Evolutionary conservation across 345 rosid species (phyloP).

Genomic region (Eucalyptus curtisii): DNA sequence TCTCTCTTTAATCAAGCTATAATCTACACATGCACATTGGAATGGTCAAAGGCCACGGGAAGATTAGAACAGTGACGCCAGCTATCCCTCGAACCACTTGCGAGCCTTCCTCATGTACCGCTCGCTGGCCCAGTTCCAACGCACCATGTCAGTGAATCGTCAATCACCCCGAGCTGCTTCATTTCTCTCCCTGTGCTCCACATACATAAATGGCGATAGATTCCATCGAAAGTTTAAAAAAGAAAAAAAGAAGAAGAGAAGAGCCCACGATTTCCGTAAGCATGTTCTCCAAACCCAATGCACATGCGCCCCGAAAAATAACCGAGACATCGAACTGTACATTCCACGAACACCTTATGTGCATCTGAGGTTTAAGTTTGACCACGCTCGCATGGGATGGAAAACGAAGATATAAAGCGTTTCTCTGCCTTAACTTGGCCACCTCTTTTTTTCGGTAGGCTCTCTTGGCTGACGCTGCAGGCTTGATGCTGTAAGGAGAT

Average conservation of each 20-base stretch:
- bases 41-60: neutral
- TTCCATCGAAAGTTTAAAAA: neutral
- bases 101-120: neutral
- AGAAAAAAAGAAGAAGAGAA: rapidly evolving
- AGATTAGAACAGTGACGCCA: neutral
- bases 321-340: neutral
- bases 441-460: neutral
- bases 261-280: neutral
- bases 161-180: neutral
- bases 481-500: neutral
- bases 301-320: neutral
- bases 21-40: neutral
- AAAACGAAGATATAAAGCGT: neutral
- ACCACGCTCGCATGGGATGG: neutral
- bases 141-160: neutral
- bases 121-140: neutral
- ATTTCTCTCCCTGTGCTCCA: neutral
- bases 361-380: neutral
- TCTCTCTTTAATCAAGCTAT: neutral
- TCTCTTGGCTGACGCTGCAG: neutral
- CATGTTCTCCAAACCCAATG: neutral
- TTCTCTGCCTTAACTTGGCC: neutral
- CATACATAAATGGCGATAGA: neutral
- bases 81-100: neutral
- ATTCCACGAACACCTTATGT: neutral